phyloP scores from a whole-genome alignment of 768 basidiomycete species.

The Amyloporia xantha region DNA sequence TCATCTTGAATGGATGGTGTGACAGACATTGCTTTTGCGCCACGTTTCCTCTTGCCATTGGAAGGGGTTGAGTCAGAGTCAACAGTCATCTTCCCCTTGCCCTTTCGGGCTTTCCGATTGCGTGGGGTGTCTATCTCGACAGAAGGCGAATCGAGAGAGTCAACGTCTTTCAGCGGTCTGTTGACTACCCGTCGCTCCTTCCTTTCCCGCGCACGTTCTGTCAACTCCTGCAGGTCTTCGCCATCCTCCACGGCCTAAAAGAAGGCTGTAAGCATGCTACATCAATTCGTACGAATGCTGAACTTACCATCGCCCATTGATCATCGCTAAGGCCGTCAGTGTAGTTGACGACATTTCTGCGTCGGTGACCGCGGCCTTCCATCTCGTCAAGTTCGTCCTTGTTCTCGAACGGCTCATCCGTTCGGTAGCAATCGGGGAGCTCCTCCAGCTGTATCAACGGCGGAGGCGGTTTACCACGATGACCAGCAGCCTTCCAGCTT shows the following conservation, averaged over 20 bases:
- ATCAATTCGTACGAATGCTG: neutral
- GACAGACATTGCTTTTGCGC: slow-evolving; percentile 65
- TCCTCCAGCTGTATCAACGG: slow-evolving; percentile 83
- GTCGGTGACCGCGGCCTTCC: slow-evolving; percentile 81
- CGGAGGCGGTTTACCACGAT: slow-evolving; percentile 71
- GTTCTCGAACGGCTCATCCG: slow-evolving; percentile 69
- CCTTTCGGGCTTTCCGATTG: slow-evolving; percentile 47
- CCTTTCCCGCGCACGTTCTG: slow-evolving; percentile 57
- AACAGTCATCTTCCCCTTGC: slow-evolving; percentile 51
- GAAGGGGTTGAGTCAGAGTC: slow-evolving; percentile 26
- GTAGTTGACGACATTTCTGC: slow-evolving; percentile 81
- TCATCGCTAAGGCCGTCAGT: slow-evolving; percentile 93
- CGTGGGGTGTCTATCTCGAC: slow-evolving; percentile 29
- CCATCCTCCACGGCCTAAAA: slow-evolving; percentile 70
- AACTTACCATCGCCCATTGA: slow-evolving; percentile 77
- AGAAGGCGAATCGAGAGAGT: slow-evolving; percentile 24
- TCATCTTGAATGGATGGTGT: slow-evolving; percentile 71
- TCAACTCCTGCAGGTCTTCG: slow-evolving; percentile 70
- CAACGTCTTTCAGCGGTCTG: slow-evolving; percentile 52
- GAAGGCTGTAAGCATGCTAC: neutral
- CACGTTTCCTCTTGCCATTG: slow-evolving; percentile 72
- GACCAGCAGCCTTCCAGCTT: slow-evolving; percentile 64
- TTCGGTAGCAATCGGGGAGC: slow-evolving; percentile 87
- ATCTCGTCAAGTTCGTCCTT: slow-evolving; percentile 55
- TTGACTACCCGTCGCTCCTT: slow-evolving; percentile 57